Percentiles rank a stretch among this genome's conserved stretches.
Evolutionary conservation across 192 early-diverging fungal species (phyloP).

Genomic region (Podila horticola): DNA sequence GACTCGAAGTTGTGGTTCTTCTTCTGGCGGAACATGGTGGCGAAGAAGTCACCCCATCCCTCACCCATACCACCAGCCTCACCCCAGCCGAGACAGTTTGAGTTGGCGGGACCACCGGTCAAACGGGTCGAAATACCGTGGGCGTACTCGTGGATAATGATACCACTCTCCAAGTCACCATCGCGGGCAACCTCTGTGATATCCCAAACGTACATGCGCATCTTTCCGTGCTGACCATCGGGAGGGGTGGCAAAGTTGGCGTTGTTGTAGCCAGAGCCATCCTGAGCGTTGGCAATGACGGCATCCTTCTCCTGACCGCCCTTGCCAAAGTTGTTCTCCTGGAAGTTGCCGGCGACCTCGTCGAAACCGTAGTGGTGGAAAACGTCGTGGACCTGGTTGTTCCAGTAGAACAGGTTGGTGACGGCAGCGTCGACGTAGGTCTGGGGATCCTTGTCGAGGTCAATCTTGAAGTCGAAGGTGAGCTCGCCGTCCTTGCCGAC

Average conservation of each 20-base stretch:
- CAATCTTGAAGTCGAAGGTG: slow-evolving; percentile 81
- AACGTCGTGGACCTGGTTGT: slow-evolving; percentile 91
- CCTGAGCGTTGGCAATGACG: slow-evolving; percentile 94
- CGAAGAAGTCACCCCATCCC: slow-evolving; percentile 96
- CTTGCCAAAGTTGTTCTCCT: slow-evolving; percentile 85
- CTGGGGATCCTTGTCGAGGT: slow-evolving; percentile 70
- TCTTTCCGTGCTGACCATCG: slow-evolving; percentile 88
- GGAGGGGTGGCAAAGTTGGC: slow-evolving; percentile 97
- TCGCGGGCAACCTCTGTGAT: slow-evolving; percentile 76
- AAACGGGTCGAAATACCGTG: slow-evolving; percentile 93
- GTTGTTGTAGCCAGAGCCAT: slow-evolving; percentile 91
- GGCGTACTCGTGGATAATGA: slow-evolving; percentile 93
- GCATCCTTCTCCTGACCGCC: slow-evolving; percentile 84
- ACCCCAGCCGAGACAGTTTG: slow-evolving; percentile 87
- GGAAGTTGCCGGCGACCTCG: slow-evolving; percentile 94
- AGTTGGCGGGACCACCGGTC: slow-evolving; percentile 93
- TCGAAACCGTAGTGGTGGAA: slow-evolving; percentile 91
- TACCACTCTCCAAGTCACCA: slow-evolving; percentile 91
- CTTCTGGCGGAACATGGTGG: slow-evolving; percentile 80
- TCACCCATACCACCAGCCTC: slow-evolving; percentile 95
- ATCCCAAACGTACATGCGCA: slow-evolving; percentile 98
- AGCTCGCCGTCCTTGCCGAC: slow-evolving; percentile 52
- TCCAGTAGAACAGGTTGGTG: slow-evolving; percentile 93
- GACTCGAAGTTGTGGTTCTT: slow-evolving; percentile 61
- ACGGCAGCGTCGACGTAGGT: slow-evolving; percentile 83